These are phyloP conservation scores for Dictyostelium brefeldianum DNA, from an alignment of 78 protist species.

Conservation along the genomic window DNA sequence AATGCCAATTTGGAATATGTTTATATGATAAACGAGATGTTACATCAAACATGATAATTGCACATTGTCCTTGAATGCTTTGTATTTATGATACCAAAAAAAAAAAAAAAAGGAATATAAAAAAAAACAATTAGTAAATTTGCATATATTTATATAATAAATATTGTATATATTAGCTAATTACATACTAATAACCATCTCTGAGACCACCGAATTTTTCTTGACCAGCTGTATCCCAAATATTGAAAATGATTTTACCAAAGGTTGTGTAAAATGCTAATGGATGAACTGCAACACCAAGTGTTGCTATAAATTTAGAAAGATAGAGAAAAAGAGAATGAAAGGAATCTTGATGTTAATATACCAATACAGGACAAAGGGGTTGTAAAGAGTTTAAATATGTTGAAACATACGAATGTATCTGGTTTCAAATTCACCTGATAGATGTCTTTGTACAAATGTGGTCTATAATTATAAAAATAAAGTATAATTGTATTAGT, in stretches of 20 bases:
- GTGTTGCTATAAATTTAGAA: constrained; percentile 84
- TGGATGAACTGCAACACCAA: constrained; percentile 97
- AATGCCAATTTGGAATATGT: constrained; percentile 98
- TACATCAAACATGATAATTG: constrained; percentile 99
- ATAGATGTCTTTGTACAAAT: constrained; percentile 99
- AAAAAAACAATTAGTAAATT: too few species aligned
- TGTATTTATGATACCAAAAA: too few species aligned
- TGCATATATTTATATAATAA: too few species aligned
- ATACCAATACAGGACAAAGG: too few species aligned
- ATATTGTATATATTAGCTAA: background rate
- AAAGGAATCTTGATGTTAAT: background rate
- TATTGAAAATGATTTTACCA: constrained; percentile 97
- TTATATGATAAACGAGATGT: constrained; percentile 98
- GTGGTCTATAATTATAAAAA: too few species aligned
- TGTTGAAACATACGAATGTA: constrained; percentile 91
- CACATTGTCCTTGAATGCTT: constrained; percentile 95
- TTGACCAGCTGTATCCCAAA: constrained; percentile 99
- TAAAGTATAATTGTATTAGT: too few species aligned
- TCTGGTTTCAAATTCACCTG: constrained; percentile 99
- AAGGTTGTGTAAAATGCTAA: constrained; percentile 96
- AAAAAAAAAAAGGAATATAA: background rate
- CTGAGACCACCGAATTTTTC: constrained; percentile 99
- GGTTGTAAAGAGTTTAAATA: too few species aligned
- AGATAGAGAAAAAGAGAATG: background rate
- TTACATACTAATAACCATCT: constrained; percentile 96